phyloP scores from a whole-genome alignment of 495 filamentous ascomycete genomes.

The Aspergillus haitiensis region DNA sequence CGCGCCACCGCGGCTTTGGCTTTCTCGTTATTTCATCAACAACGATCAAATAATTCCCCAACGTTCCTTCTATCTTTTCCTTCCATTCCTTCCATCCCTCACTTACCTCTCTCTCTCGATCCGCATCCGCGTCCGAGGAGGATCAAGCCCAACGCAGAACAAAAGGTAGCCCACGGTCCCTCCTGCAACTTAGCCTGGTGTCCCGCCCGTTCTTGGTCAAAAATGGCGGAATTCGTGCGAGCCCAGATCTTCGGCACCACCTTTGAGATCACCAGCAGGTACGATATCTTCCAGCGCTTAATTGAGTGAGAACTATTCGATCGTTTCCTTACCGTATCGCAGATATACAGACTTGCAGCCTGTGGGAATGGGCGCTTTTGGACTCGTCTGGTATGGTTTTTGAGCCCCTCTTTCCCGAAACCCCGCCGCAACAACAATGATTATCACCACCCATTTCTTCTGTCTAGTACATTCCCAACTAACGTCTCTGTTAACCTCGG shows the following conservation, averaged over 20 bases:
- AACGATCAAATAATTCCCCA: conserved; percentile 10
- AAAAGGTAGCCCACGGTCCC: conserved; percentile 8
- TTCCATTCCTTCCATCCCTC: no score
- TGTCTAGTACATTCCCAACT: conserved; percentile 2
- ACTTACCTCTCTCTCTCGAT: conserved; percentile 4
- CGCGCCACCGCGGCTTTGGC: conserved; percentile 30
- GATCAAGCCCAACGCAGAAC: background rate
- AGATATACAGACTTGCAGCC: conserved; percentile 98
- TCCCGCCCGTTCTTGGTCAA: conserved; percentile 31
- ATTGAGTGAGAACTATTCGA: background rate
- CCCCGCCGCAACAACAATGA: conserved; percentile 11
- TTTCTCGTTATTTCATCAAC: conserved; percentile 26
- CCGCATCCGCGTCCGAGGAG: background rate
- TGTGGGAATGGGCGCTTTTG: conserved; percentile 98
- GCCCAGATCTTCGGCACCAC: conserved; percentile 99
- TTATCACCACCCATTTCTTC: background rate
- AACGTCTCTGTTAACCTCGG: background rate
- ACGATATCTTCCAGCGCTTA: conserved; percentile 27
- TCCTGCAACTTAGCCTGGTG: conserved; percentile 17
- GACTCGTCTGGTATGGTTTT: conserved; percentile 82
- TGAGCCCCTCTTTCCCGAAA: conserved; percentile 22
- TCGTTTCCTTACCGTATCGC: conserved; percentile 17
- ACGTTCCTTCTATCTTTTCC: conserved; percentile 5
- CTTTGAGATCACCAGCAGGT: conserved; percentile 99
- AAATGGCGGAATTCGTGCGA: conserved; percentile 97